phyloP scores from a whole-genome alignment of 139 green algal species.

The Volvox africanus region DNA sequence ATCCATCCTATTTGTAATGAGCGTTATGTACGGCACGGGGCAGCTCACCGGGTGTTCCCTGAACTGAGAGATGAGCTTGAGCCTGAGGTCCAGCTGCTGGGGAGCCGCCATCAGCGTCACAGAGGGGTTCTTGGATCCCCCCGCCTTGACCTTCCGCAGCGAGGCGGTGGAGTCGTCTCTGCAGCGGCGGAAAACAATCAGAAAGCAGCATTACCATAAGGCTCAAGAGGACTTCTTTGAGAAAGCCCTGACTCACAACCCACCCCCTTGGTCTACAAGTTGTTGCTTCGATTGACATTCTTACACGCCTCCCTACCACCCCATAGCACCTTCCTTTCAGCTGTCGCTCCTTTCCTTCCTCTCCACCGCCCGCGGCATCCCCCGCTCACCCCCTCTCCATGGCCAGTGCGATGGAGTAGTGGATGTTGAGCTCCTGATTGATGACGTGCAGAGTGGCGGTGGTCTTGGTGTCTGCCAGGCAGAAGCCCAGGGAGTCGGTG shows the following conservation, averaged over 20 bases:
- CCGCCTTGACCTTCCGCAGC: background rate
- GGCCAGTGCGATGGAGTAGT: slow-evolving; percentile 27
- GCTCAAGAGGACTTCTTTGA: too few species aligned
- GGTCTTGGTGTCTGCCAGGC: background rate
- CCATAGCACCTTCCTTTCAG: background rate
- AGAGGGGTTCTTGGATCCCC: background rate
- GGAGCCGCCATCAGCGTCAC: background rate
- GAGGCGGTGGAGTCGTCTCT: slow-evolving; percentile 6
- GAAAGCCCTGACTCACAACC: too few species aligned
- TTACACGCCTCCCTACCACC: background rate
- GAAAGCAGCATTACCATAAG: background rate
- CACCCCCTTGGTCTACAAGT: too few species aligned
- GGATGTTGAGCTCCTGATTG: slow-evolving; percentile 28
- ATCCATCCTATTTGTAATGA: too few species aligned
- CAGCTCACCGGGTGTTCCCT: background rate
- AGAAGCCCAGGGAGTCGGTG: background rate
- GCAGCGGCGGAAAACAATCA: background rate
- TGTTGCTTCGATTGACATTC: background rate
- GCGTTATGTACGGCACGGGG: too few species aligned
- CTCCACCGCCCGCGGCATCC: background rate
- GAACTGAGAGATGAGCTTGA: background rate
- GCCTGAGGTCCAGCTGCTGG: background rate
- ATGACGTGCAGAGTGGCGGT: slow-evolving; percentile 33
- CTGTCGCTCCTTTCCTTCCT: background rate
- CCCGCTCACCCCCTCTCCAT: background rate